Conservation (phyloP, 2,329 filamentous ascomycete genomes). For the Phaeophleospora eucalypticola region DNA sequence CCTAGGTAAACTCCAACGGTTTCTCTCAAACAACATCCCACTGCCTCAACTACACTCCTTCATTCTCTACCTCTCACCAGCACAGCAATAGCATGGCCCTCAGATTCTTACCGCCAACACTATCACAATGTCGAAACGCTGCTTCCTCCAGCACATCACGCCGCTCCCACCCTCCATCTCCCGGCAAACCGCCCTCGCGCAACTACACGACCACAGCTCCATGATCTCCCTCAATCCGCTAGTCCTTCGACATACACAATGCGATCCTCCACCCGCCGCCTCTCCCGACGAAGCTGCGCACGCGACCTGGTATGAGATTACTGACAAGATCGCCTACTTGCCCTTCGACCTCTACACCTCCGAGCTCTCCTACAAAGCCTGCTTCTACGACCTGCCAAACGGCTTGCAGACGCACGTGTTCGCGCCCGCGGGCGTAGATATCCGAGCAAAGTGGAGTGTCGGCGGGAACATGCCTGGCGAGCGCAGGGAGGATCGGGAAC, state of each 20-base stretch:
- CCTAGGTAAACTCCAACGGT: too few relatives aligned
- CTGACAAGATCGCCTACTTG: conserved; percentile 71
- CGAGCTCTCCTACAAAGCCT: conserved; percentile 72
- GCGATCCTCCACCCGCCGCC: conserved; percentile 63
- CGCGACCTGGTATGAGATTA: conserved; percentile 73
- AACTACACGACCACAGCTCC: conserved; percentile 70
- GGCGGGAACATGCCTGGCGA: conserved; percentile 70
- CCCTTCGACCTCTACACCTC: conserved; percentile 59
- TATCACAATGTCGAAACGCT: conserved; percentile 62
- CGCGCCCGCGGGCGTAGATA: conserved; percentile 75
- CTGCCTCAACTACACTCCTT: too few relatives aligned
- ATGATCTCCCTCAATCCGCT: conserved; percentile 90
- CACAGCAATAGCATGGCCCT: conserved; percentile 6
- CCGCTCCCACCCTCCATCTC: conserved; percentile 67
- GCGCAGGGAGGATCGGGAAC: conserved; percentile 59
- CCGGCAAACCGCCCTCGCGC: conserved; percentile 66
- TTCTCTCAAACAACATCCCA: too few relatives aligned
- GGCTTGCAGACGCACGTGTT: conserved; percentile 81
- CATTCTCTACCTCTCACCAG: too few relatives aligned
- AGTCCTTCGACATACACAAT: conserved; percentile 66
- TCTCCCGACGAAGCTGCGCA: conserved; percentile 63
- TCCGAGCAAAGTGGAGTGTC: conserved; percentile 80
- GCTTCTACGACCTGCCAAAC: conserved; percentile 68
- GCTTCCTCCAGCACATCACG: conserved; percentile 72
- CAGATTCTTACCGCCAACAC: conserved; percentile 1